Evolutionary conservation across 805 yeast species (phyloP), one percentile per base, ranked within the genome.

Genomic region (Yarrowia sp.): DNA sequence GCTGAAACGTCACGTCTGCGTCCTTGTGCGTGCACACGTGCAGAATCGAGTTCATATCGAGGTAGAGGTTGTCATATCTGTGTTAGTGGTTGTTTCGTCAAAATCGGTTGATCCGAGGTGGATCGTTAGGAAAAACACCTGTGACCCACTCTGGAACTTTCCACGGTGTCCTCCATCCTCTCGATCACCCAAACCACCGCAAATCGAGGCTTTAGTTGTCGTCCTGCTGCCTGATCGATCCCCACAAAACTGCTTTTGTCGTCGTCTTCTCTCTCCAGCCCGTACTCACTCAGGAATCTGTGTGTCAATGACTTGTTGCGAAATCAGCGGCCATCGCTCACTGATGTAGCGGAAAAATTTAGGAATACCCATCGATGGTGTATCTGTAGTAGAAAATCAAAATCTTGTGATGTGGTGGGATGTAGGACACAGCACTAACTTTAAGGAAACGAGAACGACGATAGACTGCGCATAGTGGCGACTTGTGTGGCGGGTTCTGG

Each of bases 261-360:
- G 10, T n/a, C n/a, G n/a, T n/a, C n/a, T n/a, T n/a, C n/a, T n/a
- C n/a, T n/a, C n/a, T n/a, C n/a, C n/a, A n/a, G n/a, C 33, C 12
- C 49, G 13, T 22, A 66, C 75, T 33, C 69, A 73, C 78, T 92
- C 97, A 3, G 97, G 96, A 64, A 92, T 84, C 68, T 88, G 90
- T 59, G 81, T 80, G 29, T 86, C 94, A 67, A 87, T 90, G 66
- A 93, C 85, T 70, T 85, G 78, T 74, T 91, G 96, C 10, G 96
- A 86, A 67, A 92, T 91, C 79, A 88, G 80, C 31, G 99, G 99
- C 97, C 98, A 94, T 84, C 99, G 85, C 77, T 94, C 98, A 53
- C 97, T 90, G 78, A 94, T 91, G 79, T 90, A 93, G 76, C 97
- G 84, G 75, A 90, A 94, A 73, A 93, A 94, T 72, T 94, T 94